Base-by-base conservation (phyloP, 352 stramenopile species). In the Peronosclerospora sorghi region DNA sequence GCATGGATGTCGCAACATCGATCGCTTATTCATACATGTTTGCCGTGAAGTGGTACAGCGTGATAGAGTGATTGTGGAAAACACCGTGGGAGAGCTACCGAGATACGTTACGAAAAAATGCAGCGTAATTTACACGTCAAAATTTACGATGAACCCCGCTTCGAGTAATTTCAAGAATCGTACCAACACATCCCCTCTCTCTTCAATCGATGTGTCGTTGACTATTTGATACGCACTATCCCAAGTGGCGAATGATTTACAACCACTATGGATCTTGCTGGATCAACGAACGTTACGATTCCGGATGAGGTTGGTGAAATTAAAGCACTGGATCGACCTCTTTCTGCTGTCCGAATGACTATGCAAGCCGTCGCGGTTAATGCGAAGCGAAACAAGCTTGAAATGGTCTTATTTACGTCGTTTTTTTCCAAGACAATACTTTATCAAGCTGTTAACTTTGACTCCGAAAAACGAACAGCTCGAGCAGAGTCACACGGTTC, bases 101-200 rank as follows among this genome's bases (percentile, higher is more conserved):
- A 68, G 83, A 13, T 93, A 97, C 53, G 99, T 99, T 53, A 99
- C 96, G 0, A 80, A 76, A 19, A 97, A 62, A 96, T 99, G 7
- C 96, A 99, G 59, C 74, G 91, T 6, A 99, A 99, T 58, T 71
- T 99, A 21, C 97, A 99, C 69, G 95, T 99, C 12, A 96, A 99
- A n/a, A 12, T 99, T 99, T 56, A 99, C 96, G 8, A 99, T 99
- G 90, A 99, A 99, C 59, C 97, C 97, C 37, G 96, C 94, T 28
- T 95, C 91, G 6, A 94, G 92, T 17, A 95, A 98, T 56, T 98
- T 96, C 78, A 90, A 93, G 54, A 89, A 83, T 41, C 86, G 96
- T 46, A 98, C 95, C 43, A 98, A 98, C 18, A 99, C 97, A 8
- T 99, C 95, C 46, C 97, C 5, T 96, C 97, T 46, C 70, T 99